Evolutionary conservation across 148 eudicot genomes (phyloP).

Genomic region (Agrostemma githago): DNA sequence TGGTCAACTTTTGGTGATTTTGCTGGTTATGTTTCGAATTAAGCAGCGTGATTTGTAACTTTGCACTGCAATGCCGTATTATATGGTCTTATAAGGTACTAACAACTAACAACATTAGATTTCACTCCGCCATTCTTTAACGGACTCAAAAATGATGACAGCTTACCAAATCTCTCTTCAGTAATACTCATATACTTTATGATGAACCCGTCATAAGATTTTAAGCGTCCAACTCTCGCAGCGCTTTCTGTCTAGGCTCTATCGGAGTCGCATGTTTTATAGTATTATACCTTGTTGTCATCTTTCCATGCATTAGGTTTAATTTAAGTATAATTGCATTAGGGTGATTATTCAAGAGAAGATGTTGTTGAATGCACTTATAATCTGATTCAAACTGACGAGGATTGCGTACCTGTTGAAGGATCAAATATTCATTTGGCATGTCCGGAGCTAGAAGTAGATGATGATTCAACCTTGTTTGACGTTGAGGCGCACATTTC

Average conservation of each 20-base stretch:
- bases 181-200: neutral
- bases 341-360: constrained; percentile 17
- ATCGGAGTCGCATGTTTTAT: neutral
- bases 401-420: constrained; percentile 11
- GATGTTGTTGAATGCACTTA: constrained; percentile 9
- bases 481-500: neutral
- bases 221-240: neutral
- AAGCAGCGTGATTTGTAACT: neutral
- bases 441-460: constrained; percentile 13
- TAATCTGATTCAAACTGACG: constrained; percentile 5
- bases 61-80: neutral
- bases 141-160: neutral
- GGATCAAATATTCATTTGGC: constrained; percentile 9
- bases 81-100: constrained; percentile 2
- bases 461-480: neutral
- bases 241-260: neutral
- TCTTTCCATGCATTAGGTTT: neutral
- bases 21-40: neutral
- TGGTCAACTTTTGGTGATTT: too few relatives aligned
- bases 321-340: constrained; percentile 6
- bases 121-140: neutral
- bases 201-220: neutral
- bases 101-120: neutral
- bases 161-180: neutral
- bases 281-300: neutral